Percentiles rank a stretch among this genome's conserved stretches.
phyloP scores from a whole-genome alignment of 106 monocot species.

The Dioscorea alata region DNA sequence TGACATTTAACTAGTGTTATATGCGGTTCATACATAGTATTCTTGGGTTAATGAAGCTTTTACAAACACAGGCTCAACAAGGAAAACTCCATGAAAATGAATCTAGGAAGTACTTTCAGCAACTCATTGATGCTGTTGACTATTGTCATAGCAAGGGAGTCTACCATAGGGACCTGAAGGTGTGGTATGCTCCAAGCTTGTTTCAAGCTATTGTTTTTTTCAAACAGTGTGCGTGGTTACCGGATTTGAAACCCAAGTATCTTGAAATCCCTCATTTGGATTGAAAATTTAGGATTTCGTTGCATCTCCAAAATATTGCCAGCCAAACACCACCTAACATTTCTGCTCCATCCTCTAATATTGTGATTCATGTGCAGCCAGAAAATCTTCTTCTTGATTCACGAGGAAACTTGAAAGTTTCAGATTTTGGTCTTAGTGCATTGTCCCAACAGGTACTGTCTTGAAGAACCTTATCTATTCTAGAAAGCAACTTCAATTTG shows the following conservation, averaged over 20 bases:
- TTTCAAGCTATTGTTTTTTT: not conserved
- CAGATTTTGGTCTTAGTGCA: constrained; percentile 96
- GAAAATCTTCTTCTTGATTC: constrained; percentile 97
- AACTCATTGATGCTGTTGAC: constrained; percentile 84
- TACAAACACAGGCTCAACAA: constrained; percentile 45
- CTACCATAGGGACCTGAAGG: constrained; percentile 96
- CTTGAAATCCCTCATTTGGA: no score
- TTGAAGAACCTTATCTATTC: not conserved
- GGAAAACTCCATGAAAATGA: constrained; percentile 70
- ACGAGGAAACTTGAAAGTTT: constrained; percentile 76
- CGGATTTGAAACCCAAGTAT: no score
- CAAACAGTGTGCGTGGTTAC: no score
- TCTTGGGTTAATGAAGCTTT: not conserved
- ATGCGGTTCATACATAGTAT: not conserved
- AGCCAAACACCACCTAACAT: no score
- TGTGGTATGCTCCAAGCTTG: constrained; percentile 17
- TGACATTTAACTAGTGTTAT: not conserved
- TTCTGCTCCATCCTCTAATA: not conserved
- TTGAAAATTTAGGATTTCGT: no score
- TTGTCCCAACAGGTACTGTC: constrained; percentile 63
- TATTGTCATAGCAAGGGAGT: constrained; percentile 94
- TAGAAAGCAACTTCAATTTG: not conserved
- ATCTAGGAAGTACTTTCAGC: constrained; percentile 78
- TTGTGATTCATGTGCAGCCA: constrained; percentile 49
- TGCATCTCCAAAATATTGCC: no score